Evolutionary conservation across 352 stramenopile genomes (phyloP).

Genomic region (Phytopythium aichiense): DNA sequence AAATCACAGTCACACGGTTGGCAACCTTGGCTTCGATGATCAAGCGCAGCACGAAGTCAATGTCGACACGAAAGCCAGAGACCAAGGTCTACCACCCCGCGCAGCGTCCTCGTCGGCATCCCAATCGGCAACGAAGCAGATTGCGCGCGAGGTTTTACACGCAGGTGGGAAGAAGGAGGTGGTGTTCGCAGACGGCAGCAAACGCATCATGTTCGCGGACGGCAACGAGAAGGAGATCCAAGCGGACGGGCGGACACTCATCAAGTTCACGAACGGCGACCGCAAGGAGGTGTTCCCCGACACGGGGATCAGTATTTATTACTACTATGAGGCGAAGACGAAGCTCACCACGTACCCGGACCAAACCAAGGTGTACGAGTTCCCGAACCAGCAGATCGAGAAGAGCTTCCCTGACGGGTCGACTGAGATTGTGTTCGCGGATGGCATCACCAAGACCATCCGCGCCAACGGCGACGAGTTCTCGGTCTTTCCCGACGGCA

Average conservation of each 20-base stretch:
- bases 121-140: slow-evolving; percentile 9
- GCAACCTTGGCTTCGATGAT: neutral
- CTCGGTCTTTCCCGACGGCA: slow-evolving; percentile 79
- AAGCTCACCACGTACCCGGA: slow-evolving; percentile 94
- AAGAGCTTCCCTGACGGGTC: slow-evolving; percentile 89
- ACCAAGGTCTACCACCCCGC: neutral
- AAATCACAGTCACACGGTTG: neutral
- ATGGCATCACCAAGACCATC: slow-evolving; percentile 92
- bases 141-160: slow-evolving; percentile 44
- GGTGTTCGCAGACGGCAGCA: slow-evolving; percentile 58
- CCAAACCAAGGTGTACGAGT: slow-evolving; percentile 95
- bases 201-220: slow-evolving; percentile 86
- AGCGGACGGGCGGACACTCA: slow-evolving; percentile 82
- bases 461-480: slow-evolving; percentile 70
- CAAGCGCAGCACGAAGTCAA: neutral
- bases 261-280: slow-evolving; percentile 95
- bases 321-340: slow-evolving; percentile 91
- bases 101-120: neutral
- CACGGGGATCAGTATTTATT: slow-evolving; percentile 92
- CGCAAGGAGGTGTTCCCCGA: slow-evolving; percentile 89
- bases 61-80: neutral
- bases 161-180: slow-evolving; percentile 57
- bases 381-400: slow-evolving; percentile 94
- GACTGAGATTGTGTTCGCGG: slow-evolving; percentile 94
- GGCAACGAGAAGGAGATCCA: slow-evolving; percentile 92